Conservation (phyloP, 2,329 filamentous ascomycete species). For the Talaromyces sp. region DNA sequence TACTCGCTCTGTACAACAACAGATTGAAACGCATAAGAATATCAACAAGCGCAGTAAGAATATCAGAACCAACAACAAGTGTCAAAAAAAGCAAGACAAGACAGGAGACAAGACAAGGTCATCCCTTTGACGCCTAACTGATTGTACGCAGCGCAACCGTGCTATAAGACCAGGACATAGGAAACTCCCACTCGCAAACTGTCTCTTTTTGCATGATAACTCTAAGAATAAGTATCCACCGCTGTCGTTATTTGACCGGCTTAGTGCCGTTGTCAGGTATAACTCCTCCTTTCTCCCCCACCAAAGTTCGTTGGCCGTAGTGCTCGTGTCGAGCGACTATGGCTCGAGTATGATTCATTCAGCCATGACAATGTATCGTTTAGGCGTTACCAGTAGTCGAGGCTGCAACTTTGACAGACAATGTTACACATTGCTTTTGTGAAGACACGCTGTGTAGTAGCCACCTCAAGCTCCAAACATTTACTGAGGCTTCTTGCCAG, state of each 20-base stretch:
- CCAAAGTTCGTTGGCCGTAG: constrained; percentile 1
- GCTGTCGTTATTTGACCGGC: not conserved
- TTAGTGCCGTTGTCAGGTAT: not conserved
- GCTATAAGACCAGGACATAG: constrained; percentile 14
- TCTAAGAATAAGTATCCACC: constrained; percentile 1
- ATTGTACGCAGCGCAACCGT: constrained; percentile 7
- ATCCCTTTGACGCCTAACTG: constrained; percentile 10
- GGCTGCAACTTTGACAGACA: not conserved
- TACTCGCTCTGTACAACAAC: constrained; percentile 10
- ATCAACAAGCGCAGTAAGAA: not conserved
- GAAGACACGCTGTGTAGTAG: not conserved
- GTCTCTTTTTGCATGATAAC: not conserved
- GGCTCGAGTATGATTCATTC: constrained; percentile 11
- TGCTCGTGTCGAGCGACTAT: constrained; percentile 2
- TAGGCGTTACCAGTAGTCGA: constrained; percentile 15
- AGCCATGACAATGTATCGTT: constrained; percentile 18
- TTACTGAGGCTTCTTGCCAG: constrained; percentile 51
- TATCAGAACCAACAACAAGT: not conserved
- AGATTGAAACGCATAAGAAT: constrained; percentile 7
- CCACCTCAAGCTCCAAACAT: not conserved
- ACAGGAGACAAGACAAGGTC: constrained; percentile 6
- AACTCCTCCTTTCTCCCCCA: not conserved
- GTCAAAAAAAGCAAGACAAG: constrained; percentile 6
- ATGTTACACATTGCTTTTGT: not conserved
- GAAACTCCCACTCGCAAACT: constrained; percentile 3